Percentiles rank a stretch among this genome's conserved stretches.
These are phyloP conservation scores for Cerioporus squamosus DNA, from an alignment of 1,284 basidiomycete genomes.

Conservation along the genomic window DNA sequence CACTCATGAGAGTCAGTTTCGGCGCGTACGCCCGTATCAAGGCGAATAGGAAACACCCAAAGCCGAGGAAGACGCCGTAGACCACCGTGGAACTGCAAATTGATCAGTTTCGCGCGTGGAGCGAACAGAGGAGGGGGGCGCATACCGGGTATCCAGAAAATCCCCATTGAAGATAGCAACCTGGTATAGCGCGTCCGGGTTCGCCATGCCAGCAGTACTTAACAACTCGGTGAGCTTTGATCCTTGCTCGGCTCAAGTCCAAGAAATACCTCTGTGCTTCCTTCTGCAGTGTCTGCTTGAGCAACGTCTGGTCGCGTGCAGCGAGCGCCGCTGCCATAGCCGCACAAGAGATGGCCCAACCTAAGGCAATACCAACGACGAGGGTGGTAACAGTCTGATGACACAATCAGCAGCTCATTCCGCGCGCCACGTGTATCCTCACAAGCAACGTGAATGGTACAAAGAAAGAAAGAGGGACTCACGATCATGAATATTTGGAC, in stretches of 20 bases:
- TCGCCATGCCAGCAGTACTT: constrained; percentile 50
- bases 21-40: constrained; percentile 64
- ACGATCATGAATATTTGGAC: constrained; percentile 43
- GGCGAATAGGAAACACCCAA: constrained; percentile 66
- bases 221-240: not conserved
- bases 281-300: constrained; percentile 50
- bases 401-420: not conserved
- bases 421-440: too few relatives aligned
- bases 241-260: not conserved
- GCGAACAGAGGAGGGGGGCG: not conserved
- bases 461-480: constrained; percentile 19
- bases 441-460: too few relatives aligned
- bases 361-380: constrained; percentile 62
- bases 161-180: constrained; percentile 62
- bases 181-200: constrained; percentile 53
- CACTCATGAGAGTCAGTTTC: constrained; percentile 58
- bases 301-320: constrained; percentile 57
- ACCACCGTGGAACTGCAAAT: constrained; percentile 54
- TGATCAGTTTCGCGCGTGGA: not conserved
- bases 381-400: constrained; percentile 45
- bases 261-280: constrained; percentile 47
- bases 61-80: constrained; percentile 73
- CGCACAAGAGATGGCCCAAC: constrained; percentile 79
- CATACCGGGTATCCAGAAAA: constrained; percentile 67
- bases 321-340: constrained; percentile 69